Evolutionary conservation across 345 rosid species (phyloP), one percentile per base, ranked within the genome.

Genomic region (Syzygium grande): DNA sequence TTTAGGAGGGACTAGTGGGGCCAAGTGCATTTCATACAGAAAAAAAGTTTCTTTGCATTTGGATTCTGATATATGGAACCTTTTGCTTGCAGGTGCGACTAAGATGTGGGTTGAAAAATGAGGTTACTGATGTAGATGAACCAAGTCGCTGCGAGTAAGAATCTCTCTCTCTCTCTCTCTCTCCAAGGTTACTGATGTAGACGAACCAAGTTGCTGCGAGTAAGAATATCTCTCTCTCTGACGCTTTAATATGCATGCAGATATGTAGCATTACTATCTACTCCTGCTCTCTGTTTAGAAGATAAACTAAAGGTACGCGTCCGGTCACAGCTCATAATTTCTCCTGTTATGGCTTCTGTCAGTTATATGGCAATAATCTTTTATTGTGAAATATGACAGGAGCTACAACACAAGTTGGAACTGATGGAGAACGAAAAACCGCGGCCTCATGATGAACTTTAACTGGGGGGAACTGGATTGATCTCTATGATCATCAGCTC

Each of bases 151-250:
- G 99, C 98, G 98, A 98, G 99, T 97, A 93, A 93, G 93, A 89
- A 51, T 78, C 21, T 85, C 79, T 46, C 51, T 59, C 87, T 77
- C 16, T 84, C 58, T 27, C 29, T 51, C 27, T 68, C 21, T 23
- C 25, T 25, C 86, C 46, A 98, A 98, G 95, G 89, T 98, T 83
- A 63, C 93, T 84, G 98, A 95, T 89, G 95, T 98, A 11, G 99
- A 96, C 83, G 99, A 98, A 89, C 99, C 98, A 90, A 98, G 99
- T 90, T 98, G 99, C 52, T 98, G 99, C 98, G 98, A 98, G 99
- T 97, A 93, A 93, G 93, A 89, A 51, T 78, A 17, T 51, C 27
- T 68, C 21, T 23, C 38, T 25, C 80, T 51, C 54, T 15, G 9
- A 49, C 6, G 49, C 85, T 51, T 77, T 5, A 43, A 43, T 22